Percentiles rank a stretch among this genome's conserved stretches.
Conservation (phyloP, 208 protist genomes). For the Crithidia bombi region DNA sequence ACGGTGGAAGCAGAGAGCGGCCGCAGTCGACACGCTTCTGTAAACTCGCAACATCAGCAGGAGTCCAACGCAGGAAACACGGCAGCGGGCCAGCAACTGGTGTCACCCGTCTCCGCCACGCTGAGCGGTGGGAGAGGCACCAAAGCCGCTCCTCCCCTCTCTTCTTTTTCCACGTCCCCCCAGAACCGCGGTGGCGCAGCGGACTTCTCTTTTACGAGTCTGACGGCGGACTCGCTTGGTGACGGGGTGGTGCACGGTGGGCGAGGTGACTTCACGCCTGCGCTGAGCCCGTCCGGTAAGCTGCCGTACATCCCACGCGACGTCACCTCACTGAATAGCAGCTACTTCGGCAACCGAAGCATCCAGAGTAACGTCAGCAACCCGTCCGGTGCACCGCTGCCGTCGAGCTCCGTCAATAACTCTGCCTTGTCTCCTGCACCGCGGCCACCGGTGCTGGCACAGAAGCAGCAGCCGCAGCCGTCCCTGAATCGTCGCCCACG, state of each 20-base stretch:
- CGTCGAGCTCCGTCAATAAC: slow-evolving; percentile 8
- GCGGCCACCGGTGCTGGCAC: not conserved
- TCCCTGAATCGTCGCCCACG: not conserved
- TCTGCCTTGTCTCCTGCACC: not conserved
- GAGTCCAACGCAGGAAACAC: not conserved
- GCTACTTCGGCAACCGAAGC: slow-evolving; percentile 59
- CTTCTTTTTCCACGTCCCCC: not conserved
- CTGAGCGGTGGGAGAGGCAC: not conserved
- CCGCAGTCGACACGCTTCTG: slow-evolving; percentile 4
- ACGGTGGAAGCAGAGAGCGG: slow-evolving; percentile 1
- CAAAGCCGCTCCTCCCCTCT: not conserved
- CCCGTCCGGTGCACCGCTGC: slow-evolving; percentile 37
- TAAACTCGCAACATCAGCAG: not conserved
- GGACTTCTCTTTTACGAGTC: not conserved
- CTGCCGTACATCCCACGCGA: slow-evolving; percentile 60
- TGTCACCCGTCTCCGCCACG: not conserved
- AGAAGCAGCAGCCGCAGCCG: slow-evolving; percentile 6
- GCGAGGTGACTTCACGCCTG: slow-evolving; percentile 10
- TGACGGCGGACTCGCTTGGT: not conserved
- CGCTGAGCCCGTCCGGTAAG: slow-evolving; percentile 12
- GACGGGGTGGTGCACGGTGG: not conserved
- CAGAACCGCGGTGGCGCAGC: not conserved
- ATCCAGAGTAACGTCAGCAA: slow-evolving; percentile 41
- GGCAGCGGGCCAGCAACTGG: not conserved
- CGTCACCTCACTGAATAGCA: slow-evolving; percentile 46